Base-by-base conservation (phyloP, 2,329 filamentous ascomycete genomes). In the Stagonosporopsis cucurbitacearum region DNA sequence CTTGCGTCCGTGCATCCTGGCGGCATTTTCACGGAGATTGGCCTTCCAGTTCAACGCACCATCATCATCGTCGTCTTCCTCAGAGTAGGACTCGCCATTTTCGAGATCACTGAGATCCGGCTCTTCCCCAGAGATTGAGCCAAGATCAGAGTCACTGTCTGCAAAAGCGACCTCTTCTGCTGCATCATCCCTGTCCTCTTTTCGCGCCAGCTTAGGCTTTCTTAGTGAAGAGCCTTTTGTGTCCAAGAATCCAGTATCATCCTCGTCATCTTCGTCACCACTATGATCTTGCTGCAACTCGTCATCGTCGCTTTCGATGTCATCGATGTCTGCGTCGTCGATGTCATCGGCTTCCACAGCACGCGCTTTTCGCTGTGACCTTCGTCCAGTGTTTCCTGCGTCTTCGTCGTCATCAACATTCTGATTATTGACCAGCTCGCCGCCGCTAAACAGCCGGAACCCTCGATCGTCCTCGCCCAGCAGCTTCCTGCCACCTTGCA, bases 81-180 rank as follows among this genome's bases (percentile, higher is more conserved):
- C 82, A 0, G 81, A 81, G 42, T 84, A 82, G 2, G 82, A 62
- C 26, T 83, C 81, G 54, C 82, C 81, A 19, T 85, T 58, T 43
- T 69, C 69, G 11, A 66, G 55, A 4, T 69, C 69, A 11, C 71
- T 67, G 9, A 66, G 43, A 36, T 73, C 69, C 2, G 50, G 62
- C 26, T 73, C 83, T 7, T 86, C 84, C 8, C 79, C 82, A 8
- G 91, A 96, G 60, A 97, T 77, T 3, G 94, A 96, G 6, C 95
- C 95, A 4, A 99, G 82, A 72, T 99, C 96, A 0, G 95, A 99
- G 75, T 99, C 96, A 69, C 92, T 96, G 70, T 99, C 95, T 13
- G 95, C 95, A 79, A 97, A 99, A 1, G 88, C 91, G 54, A 98
- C 68, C 50, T 96, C 91, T 26, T 87, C 90, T 22, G 86, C 59